Base-by-base conservation (phyloP, 441 rosid species). In the Gossypium gossypioides region DNA sequence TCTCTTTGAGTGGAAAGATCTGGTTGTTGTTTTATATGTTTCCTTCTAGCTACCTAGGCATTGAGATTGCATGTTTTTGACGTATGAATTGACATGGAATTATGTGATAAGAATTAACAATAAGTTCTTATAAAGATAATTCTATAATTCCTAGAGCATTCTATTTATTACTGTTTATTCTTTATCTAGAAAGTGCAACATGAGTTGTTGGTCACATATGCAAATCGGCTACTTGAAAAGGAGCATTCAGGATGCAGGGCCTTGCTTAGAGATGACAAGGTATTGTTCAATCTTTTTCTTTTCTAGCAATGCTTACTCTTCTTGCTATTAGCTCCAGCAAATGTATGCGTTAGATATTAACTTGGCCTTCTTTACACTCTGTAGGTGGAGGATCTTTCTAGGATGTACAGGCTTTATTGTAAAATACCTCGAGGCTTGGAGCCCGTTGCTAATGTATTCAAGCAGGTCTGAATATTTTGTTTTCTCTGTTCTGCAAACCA, bases 191-290 rank as follows among this genome's bases (percentile, higher is more conserved):
- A 84, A 88, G 98, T 91, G 61, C 99, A 87, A 88, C 80, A 91
- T 57, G 93, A 95, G 73, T 62, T 89, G 72, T 71, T 94, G 83
- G 95, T 87, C 2, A 80, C 81, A 15, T 78, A 80, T 80, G 90
- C 89, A 55, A 85, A 65, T 71, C 87, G 85, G 74, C 78, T 95
- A 70, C 81, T 95, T 74, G 98, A 91, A 66, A 95, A 91, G 77
- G 99, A 95, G 86, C 83, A 88, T 77, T 95, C 98, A n/a, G 99
- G 99, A 71, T 93, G 92, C 69, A 93, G 77, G 51, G 88, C 93
- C 3, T 86, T 92, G 88, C 91, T 95, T 61, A 80, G 86, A 82
- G 96, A 92, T 73, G 93, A 92, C 74, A 95, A 92, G 93, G 99
- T 94, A 64, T 18, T 37, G 50, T 42, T 59, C 6, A 18, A 29